Evolutionary conservation across 1,284 basidiomycete species (phyloP), one percentile per base, ranked within the genome.

Genomic region (Naganishia albida): DNA sequence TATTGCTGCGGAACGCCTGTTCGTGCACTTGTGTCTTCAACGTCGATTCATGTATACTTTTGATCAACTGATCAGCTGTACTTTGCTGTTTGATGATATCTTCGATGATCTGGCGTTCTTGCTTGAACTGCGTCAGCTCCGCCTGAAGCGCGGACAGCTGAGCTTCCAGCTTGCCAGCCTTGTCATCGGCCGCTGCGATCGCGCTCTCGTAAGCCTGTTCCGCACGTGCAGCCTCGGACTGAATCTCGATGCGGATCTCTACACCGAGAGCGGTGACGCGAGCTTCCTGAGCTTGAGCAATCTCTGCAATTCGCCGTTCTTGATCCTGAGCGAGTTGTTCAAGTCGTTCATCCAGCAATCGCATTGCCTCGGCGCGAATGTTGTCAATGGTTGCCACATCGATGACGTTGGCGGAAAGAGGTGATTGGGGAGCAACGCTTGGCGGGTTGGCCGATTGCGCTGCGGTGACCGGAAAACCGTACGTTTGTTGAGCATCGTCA

Each of bases 101-200:
- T 49, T 60, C 57, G 46, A 60, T 39, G 18, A 48, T 39, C 34
- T 60, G 40, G 34, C 57, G 57, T 39, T 60, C 57, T 34, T 60
- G 30, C 46, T 50, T 60, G 57, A 50, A 60, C 6, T 20, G 15
- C 18, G 26, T 8, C 46, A 60, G 18, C 46, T 60, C 57, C 18
- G 46, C 57, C 50, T 40, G 57, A 15, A 60, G 23, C 12, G 46
- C 13, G 1, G 46, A 16, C 23, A 60, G 23, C 30, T 60, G 57
- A 16, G 34, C 23, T 60, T 60, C 57, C 2, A 60, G 46, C 3
- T 25, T 26, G 10, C 34, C 10, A 2, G 57, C 57, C 57, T 60
- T 60, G 25, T 39, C 57, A 16, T 60, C 57, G 10, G 57, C 57
- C 2, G 57, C 25, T 50, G 43, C 20, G 34, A 60, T 49, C 15